Evolutionary conservation across 2,329 filamentous ascomycete species (phyloP), one percentile per base, ranked within the genome.

Genomic region (Teratosphaeria pseudoeucalypti): DNA sequence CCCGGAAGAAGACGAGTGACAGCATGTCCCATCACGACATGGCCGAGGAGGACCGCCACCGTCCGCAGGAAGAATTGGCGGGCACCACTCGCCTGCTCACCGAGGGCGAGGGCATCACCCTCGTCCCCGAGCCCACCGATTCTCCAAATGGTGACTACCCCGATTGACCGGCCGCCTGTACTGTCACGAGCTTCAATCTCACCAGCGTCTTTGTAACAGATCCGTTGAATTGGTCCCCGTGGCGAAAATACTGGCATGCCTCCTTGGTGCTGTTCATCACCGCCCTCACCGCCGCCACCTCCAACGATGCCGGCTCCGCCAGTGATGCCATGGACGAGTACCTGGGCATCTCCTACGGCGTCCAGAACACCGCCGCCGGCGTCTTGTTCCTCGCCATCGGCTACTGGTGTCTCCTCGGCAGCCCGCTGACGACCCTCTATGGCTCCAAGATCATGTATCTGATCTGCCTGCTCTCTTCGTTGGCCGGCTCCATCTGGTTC

Each of bases 331-430:
- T 81, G 29, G 76, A 79, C 27, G 73, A 74, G 0, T 73, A 83
- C 54, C 73, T 81, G 19, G 78, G 76, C 10, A 81, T 84, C 59
- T 73, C 73, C 29, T 83, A 81, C 64, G 72, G 73, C 37, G 74
- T 78, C 6, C 81, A 81, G 70, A 83, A 84, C 57, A 81, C 78
- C 4, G 81, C 79, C n/a, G 81, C 81, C 0, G 81, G 81, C 27
- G 79, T 84, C 2, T 67, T 83, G 55, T 83, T 83, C 64, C 66
- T 81, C 37, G 79, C 76, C 2, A 83, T 84, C 57, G 81, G 81
- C 5, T 82, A 81, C 65, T 81, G 79, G 72, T 80, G 79, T 1
- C 68, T 83, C 55, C 72, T 83, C 14, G 76, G 79, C 37, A 80
- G 79, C 19, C 80, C 81, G 0, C 76, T 78, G 23, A 78, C 81